Evolutionary conservation across 306 rosid genomes (phyloP).

Genomic region (Quercus suber): DNA sequence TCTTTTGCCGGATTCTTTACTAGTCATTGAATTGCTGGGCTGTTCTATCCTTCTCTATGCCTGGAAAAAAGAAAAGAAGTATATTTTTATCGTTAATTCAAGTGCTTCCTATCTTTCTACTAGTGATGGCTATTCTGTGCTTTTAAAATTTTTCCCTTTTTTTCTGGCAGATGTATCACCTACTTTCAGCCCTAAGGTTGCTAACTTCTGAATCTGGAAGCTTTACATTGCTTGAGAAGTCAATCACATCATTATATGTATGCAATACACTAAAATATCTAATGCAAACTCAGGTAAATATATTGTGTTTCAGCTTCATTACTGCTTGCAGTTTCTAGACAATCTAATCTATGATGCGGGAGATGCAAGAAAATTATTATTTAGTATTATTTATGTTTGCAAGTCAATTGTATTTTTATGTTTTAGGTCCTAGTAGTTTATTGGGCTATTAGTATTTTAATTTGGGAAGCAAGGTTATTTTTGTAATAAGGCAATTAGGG

Average conservation of each 20-base stretch:
- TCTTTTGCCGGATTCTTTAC: neutral
- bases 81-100: neutral
- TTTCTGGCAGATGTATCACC: constrained; percentile 54
- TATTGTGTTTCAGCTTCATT: constrained; percentile 17
- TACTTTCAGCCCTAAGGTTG: constrained; percentile 77
- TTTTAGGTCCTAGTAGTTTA: too few species aligned
- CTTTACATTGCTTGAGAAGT: constrained; percentile 55
- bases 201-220: constrained; percentile 64
- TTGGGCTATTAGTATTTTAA: too few species aligned
- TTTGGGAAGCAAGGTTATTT: too few species aligned
- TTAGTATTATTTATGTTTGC: too few species aligned
- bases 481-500: too few species aligned
- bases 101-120: neutral
- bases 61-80: neutral
- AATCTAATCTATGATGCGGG: constrained; percentile 15
- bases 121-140: neutral
- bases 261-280: constrained; percentile 69
- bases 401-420: too few species aligned
- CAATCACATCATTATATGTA: constrained; percentile 61
- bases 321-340: constrained; percentile 21
- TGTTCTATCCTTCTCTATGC: neutral
- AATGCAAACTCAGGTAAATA: constrained; percentile 77
- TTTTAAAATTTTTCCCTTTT: neutral
- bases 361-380: too few species aligned
- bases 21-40: neutral